Evolutionary conservation across 2,329 filamentous ascomycete genomes (phyloP), one percentile per base, ranked within the genome.

Genomic region (Fusarium compactum): DNA sequence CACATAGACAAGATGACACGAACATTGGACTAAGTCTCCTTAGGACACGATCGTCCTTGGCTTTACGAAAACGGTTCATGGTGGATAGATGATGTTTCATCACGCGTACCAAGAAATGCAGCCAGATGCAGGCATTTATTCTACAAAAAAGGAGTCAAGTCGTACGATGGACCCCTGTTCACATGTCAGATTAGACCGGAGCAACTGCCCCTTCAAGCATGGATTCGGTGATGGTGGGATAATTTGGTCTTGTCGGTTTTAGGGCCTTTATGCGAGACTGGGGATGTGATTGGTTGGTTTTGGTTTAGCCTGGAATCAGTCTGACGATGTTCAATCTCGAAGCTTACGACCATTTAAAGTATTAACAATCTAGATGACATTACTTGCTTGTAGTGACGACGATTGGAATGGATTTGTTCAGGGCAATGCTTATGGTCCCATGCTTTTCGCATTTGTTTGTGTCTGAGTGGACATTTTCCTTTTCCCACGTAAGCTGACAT

Each of bases 21-120:
- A 15, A 69, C 65, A 62, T n/a, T 10, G 52, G 60, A 32, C 66
- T 61, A 11, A 69, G 65, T 15, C 54, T 62, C n/a, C 66, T 48
- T 8, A 69, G 7, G 1, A 62, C 16, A 1, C 14, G 24, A n/a
- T 51, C 7, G 1, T n/a, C 52, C 16, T 53, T 57, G 8, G 46
- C 11, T 6, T 43, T 24, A 22, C 20, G 18, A 10, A 52, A 47
- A 10, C n/a, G 46, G 16, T 29, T 24, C 62, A 65, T 62, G 8
- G 16, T 56, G 14, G 16, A 15, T 40, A 20, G 12, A 12, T 5
- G 6, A n/a, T 51, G 11, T 15, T 4, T 29, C 27, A 29, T 29
- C 4, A 3, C 27, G 10, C 10, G 11, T 10, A 25, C 24, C 10
- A n/a, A 15, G 18, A n/a, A 5, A 38, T 5, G 5, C 9, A 51